Evolutionary conservation across 805 yeast species (phyloP).

Genomic region (Candida patagonica): DNA sequence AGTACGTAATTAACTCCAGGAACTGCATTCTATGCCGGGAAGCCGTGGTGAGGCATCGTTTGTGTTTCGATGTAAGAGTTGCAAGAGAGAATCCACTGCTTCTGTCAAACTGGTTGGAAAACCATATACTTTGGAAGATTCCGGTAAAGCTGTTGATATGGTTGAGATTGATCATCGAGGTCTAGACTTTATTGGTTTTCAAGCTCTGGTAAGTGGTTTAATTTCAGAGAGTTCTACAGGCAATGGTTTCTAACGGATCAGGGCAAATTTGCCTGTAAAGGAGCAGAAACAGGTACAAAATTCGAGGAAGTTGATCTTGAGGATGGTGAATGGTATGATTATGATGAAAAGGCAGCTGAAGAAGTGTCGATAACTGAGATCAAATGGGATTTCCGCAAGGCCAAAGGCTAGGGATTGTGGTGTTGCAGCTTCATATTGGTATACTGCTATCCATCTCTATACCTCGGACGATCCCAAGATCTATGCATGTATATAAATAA

Average conservation of each 20-base stretch:
- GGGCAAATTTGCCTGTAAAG: slow-evolving; percentile 50
- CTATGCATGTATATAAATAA: background rate
- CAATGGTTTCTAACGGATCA: too few relatives aligned
- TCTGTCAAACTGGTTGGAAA: slow-evolving; percentile 19
- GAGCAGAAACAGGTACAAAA: slow-evolving; percentile 40
- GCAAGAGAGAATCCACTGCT: slow-evolving; percentile 36
- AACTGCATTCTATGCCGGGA: slow-evolving; percentile 38
- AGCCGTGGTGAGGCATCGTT: slow-evolving; percentile 80
- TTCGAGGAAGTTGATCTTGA: slow-evolving; percentile 60
- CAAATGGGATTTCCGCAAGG: slow-evolving; percentile 49
- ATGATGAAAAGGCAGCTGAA: slow-evolving; percentile 71
- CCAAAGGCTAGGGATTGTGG: slow-evolving; percentile 1
- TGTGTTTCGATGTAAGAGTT: slow-evolving; percentile 63
- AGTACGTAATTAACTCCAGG: slow-evolving; percentile 7
- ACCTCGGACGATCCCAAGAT: background rate
- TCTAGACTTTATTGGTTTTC: slow-evolving; percentile 56
- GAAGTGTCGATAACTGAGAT: slow-evolving; percentile 78
- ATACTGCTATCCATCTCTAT: background rate
- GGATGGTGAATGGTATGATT: slow-evolving; percentile 91
- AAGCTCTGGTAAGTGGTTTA: too few relatives aligned
- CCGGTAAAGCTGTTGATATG: slow-evolving; percentile 37
- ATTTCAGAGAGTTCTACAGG: too few relatives aligned
- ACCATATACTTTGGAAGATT: slow-evolving; percentile 32
- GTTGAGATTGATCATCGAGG: slow-evolving; percentile 83
- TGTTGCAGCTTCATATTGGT: too few relatives aligned